Evolutionary conservation across 163 green algal genomes (phyloP), one percentile per base, ranked within the genome.

Genomic region (Botryococcus braunii): DNA sequence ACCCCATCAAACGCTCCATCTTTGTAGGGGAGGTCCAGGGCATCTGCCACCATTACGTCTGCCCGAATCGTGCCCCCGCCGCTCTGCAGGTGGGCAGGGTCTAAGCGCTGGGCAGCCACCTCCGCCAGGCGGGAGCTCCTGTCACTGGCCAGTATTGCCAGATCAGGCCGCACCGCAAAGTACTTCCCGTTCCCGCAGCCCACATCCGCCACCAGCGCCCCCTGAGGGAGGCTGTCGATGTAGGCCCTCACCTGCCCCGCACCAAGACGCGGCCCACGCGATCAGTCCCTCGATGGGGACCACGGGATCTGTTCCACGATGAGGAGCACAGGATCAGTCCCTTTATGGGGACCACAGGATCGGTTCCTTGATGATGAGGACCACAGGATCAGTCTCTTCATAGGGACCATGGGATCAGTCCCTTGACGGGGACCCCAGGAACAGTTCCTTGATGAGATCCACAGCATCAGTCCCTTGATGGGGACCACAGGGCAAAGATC

Each of bases 101-200:
- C 46, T 55, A 21, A n/a, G n/a, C n/a, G n/a, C n/a, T n/a, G n/a
- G n/a, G 59, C 59, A 8, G 82, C 83, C 38, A 88, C 74, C 3
- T 27, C 49, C 1, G 77, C 82, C 63, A 93, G 70, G 38, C 84
- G 82, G 41, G 50, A 35, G 78, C 83, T 92, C 39, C 82, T 76
- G 74, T 97, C 91, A 39, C 75, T 89, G 57, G 83, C 91, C 38
- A 95, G 65, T 61, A 95, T 77, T 6, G 81, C 83, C 1, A 91
- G 31, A 79, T 96, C 89, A 0, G 52, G 56, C 7, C 89, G 66
- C 65, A 96, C 82, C 1, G 78, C 85, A 77, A 97, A 91, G 83
- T 97, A 97, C 81, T 97, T 97, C 60, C 94, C 63, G 61, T 69
- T 99, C 60, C 94, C 93, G 72, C 91, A 95, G 0, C 94, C 94